Evolutionary conservation across 139 green algal genomes (phyloP).

Genomic region (Volvox reticuliferus): DNA sequence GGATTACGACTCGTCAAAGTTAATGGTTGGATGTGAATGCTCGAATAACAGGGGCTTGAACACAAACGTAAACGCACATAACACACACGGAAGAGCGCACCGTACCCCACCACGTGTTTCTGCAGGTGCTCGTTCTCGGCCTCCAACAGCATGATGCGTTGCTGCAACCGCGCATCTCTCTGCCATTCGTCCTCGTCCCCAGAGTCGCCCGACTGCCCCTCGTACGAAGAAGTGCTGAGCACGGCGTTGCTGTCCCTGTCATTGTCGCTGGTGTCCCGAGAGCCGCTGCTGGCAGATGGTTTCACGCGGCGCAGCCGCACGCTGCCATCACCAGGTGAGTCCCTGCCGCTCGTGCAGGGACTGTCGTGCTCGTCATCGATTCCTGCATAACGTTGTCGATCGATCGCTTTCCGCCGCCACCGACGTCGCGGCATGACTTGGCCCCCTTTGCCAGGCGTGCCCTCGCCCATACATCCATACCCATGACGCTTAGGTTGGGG

Average conservation of each 20-base stretch:
- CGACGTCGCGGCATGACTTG: background rate
- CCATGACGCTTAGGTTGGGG: no score
- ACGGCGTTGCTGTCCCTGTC: background rate
- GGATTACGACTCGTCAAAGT: no score
- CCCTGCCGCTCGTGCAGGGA: background rate
- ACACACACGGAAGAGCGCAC: background rate
- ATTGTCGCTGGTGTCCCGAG: background rate
- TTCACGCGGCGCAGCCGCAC: background rate
- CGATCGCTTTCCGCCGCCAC: background rate
- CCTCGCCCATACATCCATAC: no score
- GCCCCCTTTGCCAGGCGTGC: background rate
- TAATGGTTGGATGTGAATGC: no score
- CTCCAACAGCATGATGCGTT: conserved; percentile 39
- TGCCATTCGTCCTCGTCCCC: background rate
- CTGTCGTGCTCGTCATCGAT: background rate
- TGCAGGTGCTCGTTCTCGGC: conserved; percentile 34
- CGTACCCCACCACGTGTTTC: conserved; percentile 42
- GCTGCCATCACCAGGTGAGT: background rate
- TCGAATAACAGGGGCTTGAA: no score
- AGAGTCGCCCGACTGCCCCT: background rate
- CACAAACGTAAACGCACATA: no score
- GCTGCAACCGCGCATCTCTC: conserved; percentile 2
- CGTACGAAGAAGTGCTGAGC: background rate
- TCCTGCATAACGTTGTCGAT: background rate
- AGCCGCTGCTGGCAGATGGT: background rate